Conservation (phyloP, 768 basidiomycete species). For the Naganishia randhawae region DNA sequence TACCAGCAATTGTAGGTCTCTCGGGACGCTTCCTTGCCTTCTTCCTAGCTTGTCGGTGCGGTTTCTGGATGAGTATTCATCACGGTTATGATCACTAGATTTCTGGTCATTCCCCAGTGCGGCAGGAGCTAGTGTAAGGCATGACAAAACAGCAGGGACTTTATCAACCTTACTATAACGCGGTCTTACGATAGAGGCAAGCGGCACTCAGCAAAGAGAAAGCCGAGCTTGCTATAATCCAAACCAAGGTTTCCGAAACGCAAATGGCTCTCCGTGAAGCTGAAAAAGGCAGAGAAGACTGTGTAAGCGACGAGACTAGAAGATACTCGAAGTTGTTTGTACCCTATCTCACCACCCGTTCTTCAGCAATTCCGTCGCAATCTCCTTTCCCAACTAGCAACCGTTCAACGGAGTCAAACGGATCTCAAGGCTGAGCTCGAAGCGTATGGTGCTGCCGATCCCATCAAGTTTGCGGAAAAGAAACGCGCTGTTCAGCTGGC, state of each 20-base stretch:
- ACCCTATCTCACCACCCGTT: neutral
- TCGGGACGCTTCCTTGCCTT: neutral
- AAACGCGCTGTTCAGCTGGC: slow-evolving; percentile 68
- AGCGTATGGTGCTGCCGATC: slow-evolving; percentile 79
- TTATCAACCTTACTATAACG: neutral
- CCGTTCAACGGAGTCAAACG: slow-evolving; percentile 56
- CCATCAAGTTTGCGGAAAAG: slow-evolving; percentile 72
- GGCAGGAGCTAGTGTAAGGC: slow-evolving; percentile 66
- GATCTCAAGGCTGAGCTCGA: slow-evolving; percentile 65
- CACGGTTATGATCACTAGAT: slow-evolving; percentile 55
- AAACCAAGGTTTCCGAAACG: slow-evolving; percentile 33
- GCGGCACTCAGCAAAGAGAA: slow-evolving; percentile 39
- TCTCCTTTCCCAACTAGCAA: slow-evolving; percentile 57
- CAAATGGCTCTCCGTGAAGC: slow-evolving; percentile 60
- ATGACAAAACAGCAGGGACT: neutral
- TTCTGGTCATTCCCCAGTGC: slow-evolving; percentile 96
- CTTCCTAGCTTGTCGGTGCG: neutral
- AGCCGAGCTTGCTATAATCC: slow-evolving; percentile 39
- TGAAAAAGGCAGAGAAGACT: slow-evolving; percentile 56
- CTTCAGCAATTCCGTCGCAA: slow-evolving; percentile 61
- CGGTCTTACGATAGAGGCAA: slow-evolving; percentile 38
- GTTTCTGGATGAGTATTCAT: neutral
- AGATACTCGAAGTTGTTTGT: neutral
- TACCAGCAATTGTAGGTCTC: slow-evolving; percentile 76
- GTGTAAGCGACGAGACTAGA: slow-evolving; percentile 30